Conservation (phyloP, 306 rosid genomes). For the Cucumis sativus region DNA sequence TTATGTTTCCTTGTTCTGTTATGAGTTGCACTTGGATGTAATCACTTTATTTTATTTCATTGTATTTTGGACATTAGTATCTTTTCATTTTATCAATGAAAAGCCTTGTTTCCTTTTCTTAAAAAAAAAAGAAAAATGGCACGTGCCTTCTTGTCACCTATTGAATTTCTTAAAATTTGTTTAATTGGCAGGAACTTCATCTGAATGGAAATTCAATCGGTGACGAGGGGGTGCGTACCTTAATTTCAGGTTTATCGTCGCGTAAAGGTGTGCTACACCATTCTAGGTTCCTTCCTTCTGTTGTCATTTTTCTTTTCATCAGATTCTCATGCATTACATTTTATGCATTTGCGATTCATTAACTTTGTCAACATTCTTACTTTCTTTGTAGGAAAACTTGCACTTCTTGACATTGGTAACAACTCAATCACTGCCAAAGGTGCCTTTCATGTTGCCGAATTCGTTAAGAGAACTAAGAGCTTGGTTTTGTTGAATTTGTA, state of each 20-base stretch:
- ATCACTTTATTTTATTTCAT: no score
- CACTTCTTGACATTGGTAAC: constrained; percentile 76
- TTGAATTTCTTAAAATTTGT: not conserved
- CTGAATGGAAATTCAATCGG: constrained; percentile 93
- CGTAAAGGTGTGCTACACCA: constrained; percentile 53
- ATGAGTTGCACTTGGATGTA: no score
- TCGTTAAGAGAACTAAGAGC: constrained; percentile 56
- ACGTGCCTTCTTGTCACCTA: not conserved
- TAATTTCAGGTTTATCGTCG: constrained; percentile 55
- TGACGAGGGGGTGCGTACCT: constrained; percentile 81
- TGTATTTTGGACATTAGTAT: no score
- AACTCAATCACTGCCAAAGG: constrained; percentile 80
- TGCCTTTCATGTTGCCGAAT: constrained; percentile 73
- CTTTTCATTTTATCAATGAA: no score
- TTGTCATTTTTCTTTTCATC: constrained; percentile 7
- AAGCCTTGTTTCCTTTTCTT: no score
- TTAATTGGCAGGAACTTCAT: constrained; percentile 65
- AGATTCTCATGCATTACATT: not conserved
- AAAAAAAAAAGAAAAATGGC: no score
- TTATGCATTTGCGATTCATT: not conserved
- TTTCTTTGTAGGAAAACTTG: constrained; percentile 55
- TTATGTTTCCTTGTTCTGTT: no score
- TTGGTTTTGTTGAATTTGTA: constrained; percentile 66
- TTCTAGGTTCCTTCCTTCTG: not conserved
- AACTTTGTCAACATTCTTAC: constrained; percentile 20